phyloP scores from a whole-genome alignment of 805 yeast species.

The Babjeviella inositovora region DNA sequence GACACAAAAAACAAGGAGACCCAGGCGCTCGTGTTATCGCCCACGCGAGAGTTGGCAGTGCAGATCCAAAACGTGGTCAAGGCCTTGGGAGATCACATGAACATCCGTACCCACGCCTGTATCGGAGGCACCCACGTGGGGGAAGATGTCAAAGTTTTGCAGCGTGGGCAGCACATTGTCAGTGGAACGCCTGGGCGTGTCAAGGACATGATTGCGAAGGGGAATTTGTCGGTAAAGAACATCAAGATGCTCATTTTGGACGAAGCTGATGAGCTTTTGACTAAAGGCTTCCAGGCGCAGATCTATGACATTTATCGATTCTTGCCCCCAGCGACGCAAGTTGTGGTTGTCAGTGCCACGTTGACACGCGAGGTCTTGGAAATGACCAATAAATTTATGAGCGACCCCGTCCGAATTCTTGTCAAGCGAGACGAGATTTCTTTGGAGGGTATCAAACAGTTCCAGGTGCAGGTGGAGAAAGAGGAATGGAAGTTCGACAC shows the following conservation, averaged over 20 bases:
- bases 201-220: conserved; percentile 76
- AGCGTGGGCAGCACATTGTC: conserved; percentile 76
- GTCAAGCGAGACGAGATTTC: conserved; percentile 92
- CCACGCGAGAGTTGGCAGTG: conserved; percentile 90
- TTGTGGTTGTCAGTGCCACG: conserved; percentile 90
- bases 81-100: conserved; percentile 79
- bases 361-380: conserved; percentile 84
- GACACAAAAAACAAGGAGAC: conserved; percentile 59
- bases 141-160: conserved; percentile 62
- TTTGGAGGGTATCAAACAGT: conserved; percentile 89
- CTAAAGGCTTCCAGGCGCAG: conserved; percentile 91
- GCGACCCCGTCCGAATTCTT: conserved; percentile 83
- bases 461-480: conserved; percentile 75
- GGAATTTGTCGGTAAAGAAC: conserved; percentile 55
- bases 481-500: conserved; percentile 94
- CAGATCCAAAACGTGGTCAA: conserved; percentile 85
- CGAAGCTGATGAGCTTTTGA: conserved; percentile 92
- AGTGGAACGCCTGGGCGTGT: conserved; percentile 98
- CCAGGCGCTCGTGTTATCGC: conserved; percentile 85
- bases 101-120: conserved; percentile 76
- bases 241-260: conserved; percentile 83
- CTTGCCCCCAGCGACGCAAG: conserved; percentile 78
- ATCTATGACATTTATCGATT: conserved; percentile 81
- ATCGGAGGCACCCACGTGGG: conserved; percentile 85
- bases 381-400: conserved; percentile 83